phyloP scores from a whole-genome alignment of 1,139 yeast genomes.

The Scheffersomyces insectosa region DNA sequence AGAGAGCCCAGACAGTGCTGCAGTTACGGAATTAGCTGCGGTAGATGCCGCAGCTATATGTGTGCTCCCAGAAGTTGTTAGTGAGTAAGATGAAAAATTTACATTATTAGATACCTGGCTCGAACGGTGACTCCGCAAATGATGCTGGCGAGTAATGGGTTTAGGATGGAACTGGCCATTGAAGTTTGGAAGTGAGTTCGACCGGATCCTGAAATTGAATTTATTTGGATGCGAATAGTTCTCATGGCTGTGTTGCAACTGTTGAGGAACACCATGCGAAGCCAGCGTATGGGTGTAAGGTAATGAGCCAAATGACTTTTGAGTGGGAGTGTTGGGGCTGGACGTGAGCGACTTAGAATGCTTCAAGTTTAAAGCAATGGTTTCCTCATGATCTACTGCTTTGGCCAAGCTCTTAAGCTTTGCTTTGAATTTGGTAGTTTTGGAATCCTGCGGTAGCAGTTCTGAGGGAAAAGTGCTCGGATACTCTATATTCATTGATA shows the following conservation, averaged over 20 bases:
- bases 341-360: not conserved
- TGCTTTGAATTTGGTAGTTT: not conserved
- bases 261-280: too few relatives aligned
- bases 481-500: too few relatives aligned
- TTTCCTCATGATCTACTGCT: too few relatives aligned
- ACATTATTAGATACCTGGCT: not conserved
- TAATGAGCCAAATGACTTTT: conserved; percentile 1
- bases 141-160: conserved; percentile 1
- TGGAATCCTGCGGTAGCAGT: not conserved
- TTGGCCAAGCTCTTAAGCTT: not conserved
- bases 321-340: not conserved
- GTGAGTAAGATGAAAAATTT: not conserved
- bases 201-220: conserved; percentile 4
- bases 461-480: too few relatives aligned
- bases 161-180: conserved; percentile 5
- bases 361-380: not conserved
- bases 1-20: too few relatives aligned
- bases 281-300: not conserved
- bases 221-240: not conserved
- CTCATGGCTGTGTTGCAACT: not conserved
- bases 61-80: not conserved
- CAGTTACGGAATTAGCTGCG: too few relatives aligned
- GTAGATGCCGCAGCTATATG: too few relatives aligned
- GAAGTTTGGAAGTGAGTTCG: conserved; percentile 8
- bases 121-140: not conserved